phyloP scores from a whole-genome alignment of 345 rosid genomes.

The Camelina sativa region DNA sequence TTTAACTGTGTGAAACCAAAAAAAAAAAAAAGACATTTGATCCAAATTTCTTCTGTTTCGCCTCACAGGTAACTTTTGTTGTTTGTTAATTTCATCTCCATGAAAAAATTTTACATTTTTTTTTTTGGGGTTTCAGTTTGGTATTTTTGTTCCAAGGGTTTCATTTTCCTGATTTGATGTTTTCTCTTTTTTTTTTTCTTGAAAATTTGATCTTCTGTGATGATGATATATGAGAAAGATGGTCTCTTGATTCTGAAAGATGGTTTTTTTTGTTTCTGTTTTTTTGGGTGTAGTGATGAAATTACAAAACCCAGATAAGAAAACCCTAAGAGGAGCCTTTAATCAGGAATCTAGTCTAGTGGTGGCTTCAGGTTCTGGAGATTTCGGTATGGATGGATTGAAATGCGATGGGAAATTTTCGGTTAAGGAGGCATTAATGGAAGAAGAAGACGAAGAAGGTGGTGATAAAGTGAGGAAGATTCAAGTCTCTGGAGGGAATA shows the following conservation, averaged over 20 bases:
- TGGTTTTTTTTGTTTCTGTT: not conserved
- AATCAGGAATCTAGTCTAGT: conserved; percentile 31
- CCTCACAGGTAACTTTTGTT: conserved; percentile 25
- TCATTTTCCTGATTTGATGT: conserved; percentile 3
- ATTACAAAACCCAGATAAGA: conserved; percentile 46
- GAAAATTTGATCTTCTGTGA: not conserved
- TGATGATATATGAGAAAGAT: conserved; percentile 13
- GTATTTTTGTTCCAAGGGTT: conserved; percentile 5
- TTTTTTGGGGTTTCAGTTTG: not conserved
- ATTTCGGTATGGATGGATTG: conserved; percentile 26
- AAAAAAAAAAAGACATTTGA: conserved; percentile 2
- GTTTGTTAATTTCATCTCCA: not conserved
- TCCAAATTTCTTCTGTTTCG: not conserved
- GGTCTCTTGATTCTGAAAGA: conserved; percentile 19
- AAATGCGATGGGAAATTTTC: conserved; percentile 32
- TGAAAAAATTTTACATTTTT: not conserved
- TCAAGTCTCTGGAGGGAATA: conserved; percentile 57
- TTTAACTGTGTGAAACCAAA: not conserved
- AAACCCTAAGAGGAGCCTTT: conserved; percentile 53
- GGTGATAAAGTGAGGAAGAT: conserved; percentile 50
- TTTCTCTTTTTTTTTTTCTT: not conserved
- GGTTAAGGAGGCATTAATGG: conserved; percentile 35
- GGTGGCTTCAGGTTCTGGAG: conserved; percentile 38
- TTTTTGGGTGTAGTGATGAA: conserved; percentile 47
- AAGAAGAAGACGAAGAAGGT: conserved; percentile 43